Evolutionary conservation across 768 basidiomycete species (phyloP), one percentile per base, ranked within the genome.

Genomic region (Xerocomus potaroensis): DNA sequence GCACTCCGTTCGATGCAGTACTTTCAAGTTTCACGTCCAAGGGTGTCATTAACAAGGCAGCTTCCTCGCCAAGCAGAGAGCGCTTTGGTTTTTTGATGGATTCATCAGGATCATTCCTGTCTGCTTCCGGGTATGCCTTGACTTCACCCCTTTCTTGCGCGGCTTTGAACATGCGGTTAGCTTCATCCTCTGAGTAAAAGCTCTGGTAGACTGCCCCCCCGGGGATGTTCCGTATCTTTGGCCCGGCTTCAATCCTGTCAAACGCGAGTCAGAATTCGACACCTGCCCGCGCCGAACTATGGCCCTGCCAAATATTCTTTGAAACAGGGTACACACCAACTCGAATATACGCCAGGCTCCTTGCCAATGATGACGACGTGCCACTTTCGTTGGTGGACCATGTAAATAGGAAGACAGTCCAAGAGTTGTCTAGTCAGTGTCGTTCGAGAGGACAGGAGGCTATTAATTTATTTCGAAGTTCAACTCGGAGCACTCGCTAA

Each of bases 201-300:
- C 74, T 64, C 48, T 80, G 69, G 52, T 69, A 58, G 6, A 73
- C 50, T 3, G 75, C 60, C 27, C 69, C 71, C 26, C 68, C 69
- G 8, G 72, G 63, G 9, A 79, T 67, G 4, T 71, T 66, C 43
- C 55, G 70, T 10, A 76, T 72, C 43, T 74, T 65, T 8, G 72
- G 69, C 1, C 61, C 67, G 15, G 68, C 71, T 55, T 77, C 72
- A 9, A 72, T 57, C 80, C 79, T 81, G 55, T 58, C 44, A 21
- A 19, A 40, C 21, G 37, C 33, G 39, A 45, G 30, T 31, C 54
- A 49, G 35, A 45, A 43, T 43, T 38, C 48, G 39, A 35, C 36
- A 23, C 33, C 15, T 18, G 39, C 48, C 51, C 57, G 47, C 46
- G 43, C 26, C 22, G 18, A 45, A 42, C 40, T 12, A 37, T 39